These are phyloP conservation scores for Silene noctiflora DNA, from an alignment of 179 eudicot genomes.

Conservation along the genomic window DNA sequence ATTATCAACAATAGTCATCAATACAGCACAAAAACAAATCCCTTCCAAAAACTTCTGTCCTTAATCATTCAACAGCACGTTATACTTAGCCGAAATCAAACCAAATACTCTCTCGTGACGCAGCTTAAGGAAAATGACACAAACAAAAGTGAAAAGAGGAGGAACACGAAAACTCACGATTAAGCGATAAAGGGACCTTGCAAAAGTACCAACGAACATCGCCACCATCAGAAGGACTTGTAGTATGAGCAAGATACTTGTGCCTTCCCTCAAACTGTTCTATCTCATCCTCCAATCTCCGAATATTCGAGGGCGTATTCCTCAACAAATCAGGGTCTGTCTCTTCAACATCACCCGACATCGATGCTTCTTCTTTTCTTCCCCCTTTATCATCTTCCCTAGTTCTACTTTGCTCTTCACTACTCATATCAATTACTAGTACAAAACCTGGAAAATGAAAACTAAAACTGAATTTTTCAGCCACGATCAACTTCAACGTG, in stretches of 20 bases:
- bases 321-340: slow-evolving; percentile 73
- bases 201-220: slow-evolving; percentile 97
- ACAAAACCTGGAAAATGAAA: background rate
- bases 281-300: slow-evolving; percentile 74
- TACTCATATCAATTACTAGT: background rate
- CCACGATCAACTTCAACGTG: no score
- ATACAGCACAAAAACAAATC: background rate
- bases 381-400: background rate
- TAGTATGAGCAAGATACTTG: slow-evolving; percentile 86
- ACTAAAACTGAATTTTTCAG: background rate
- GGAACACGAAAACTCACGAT: slow-evolving; percentile 59
- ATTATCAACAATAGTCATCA: background rate
- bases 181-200: slow-evolving; percentile 65
- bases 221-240: slow-evolving; percentile 90
- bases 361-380: background rate
- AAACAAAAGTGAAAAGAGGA: background rate
- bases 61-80: background rate
- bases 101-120: background rate
- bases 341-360: slow-evolving; percentile 24
- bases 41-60: background rate
- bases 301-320: slow-evolving; percentile 84
- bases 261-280: slow-evolving; percentile 81
- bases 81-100: background rate
- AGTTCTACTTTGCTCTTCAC: background rate
- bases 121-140: background rate